Conservation (phyloP, 805 yeast species). For the Isabelozyma pseudorhagii region DNA sequence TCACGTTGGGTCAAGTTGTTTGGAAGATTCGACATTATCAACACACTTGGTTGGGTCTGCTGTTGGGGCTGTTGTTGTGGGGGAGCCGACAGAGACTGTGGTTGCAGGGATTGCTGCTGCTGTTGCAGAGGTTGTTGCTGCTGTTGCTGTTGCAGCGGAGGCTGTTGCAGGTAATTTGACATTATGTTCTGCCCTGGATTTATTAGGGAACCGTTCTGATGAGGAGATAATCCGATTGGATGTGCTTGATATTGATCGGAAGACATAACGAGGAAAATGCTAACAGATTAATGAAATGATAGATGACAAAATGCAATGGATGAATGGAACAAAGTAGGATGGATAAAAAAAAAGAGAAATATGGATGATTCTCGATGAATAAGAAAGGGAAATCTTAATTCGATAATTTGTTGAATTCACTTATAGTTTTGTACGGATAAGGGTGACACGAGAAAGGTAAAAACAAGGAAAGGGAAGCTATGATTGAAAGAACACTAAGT, state of each 20-base stretch:
- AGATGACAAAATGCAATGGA: neutral
- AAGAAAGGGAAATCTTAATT: neutral
- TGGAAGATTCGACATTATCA: constrained; percentile 54
- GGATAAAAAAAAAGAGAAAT: neutral
- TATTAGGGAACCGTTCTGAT: neutral
- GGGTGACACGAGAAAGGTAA: neutral
- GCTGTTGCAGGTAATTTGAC: neutral
- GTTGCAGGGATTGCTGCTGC: constrained; percentile 4
- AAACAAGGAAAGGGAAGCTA: neutral
- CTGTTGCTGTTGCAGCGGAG: constrained; percentile 2
- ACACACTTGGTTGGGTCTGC: constrained; percentile 7
- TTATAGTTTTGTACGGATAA: neutral
- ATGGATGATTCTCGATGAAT: neutral
- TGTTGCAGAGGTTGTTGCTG: constrained; percentile 1
- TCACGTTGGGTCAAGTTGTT: constrained; percentile 63
- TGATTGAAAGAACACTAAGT: neutral
- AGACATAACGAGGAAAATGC: neutral
- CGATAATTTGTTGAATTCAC: neutral
- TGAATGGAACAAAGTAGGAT: neutral
- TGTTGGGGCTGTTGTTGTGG: constrained; percentile 1
- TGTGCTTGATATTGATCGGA: neutral
- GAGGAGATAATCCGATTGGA: neutral
- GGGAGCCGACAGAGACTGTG: neutral
- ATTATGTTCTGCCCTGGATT: neutral
- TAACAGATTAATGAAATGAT: neutral